Evolutionary conservation across 805 yeast species (phyloP).

Genomic region (Metschnikowia vanudenii): DNA sequence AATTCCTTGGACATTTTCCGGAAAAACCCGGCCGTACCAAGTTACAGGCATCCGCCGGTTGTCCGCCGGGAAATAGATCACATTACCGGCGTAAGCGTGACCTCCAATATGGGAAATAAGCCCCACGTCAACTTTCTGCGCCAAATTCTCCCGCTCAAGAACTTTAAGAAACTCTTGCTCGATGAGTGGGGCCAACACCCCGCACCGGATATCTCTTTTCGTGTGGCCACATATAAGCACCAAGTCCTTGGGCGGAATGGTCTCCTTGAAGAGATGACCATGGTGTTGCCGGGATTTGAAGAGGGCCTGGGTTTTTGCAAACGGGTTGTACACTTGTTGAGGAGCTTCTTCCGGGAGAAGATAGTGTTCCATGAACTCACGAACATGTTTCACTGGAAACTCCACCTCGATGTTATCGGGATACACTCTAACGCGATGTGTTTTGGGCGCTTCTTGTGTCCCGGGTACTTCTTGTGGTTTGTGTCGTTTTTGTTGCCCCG

Average conservation of each 20-base stretch:
- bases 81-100: conserved; percentile 83
- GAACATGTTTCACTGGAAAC: conserved; percentile 30
- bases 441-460: no score
- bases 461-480: no score
- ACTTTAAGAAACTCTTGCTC: conserved; percentile 48
- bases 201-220: conserved; percentile 65
- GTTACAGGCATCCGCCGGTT: conserved; percentile 38
- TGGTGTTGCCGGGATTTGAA: conserved; percentile 1
- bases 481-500: no score
- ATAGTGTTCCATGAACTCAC: conserved; percentile 41
- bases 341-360: conserved; percentile 35
- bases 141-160: conserved; percentile 32
- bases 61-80: conserved; percentile 48
- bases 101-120: conserved; percentile 80
- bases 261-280: conserved; percentile 8
- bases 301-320: conserved; percentile 5
- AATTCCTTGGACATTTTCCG: conserved; percentile 64
- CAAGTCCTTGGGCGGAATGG: conserved; percentile 23
- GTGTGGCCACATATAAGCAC: conserved; percentile 67
- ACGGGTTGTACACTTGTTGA: conserved; percentile 26
- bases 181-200: conserved; percentile 59
- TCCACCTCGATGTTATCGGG: conserved; percentile 53
- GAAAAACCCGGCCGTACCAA: conserved; percentile 79
- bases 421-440: conserved; percentile 42
- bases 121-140: conserved; percentile 42